phyloP scores from a whole-genome alignment of 352 stramenopile species.

The Elongisporangium anandrum region DNA sequence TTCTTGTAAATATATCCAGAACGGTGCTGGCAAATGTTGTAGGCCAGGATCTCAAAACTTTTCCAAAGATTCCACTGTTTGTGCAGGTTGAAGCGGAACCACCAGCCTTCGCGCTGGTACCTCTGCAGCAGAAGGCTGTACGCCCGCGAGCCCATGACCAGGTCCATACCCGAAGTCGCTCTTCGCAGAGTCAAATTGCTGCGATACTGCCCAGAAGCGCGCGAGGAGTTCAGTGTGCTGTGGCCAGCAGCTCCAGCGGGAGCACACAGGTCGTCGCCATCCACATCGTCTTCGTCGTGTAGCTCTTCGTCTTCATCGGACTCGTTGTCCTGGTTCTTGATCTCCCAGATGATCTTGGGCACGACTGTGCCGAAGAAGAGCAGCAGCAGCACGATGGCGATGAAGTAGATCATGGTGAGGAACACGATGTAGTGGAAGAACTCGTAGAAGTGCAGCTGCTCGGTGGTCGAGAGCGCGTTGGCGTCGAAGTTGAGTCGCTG shows the following conservation, averaged over 20 bases:
- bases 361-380: conserved; percentile 83
- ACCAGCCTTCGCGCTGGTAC: conserved; percentile 77
- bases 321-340: conserved; percentile 21
- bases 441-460: conserved; percentile 85
- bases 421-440: conserved; percentile 91
- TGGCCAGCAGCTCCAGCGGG: no score
- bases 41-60: conserved; percentile 83
- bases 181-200: conserved; percentile 5
- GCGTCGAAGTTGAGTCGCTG: conserved; percentile 38
- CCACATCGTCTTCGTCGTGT: conserved; percentile 13
- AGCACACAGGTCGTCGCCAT: conserved; percentile 10
- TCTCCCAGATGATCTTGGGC: conserved; percentile 73
- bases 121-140: conserved; percentile 72
- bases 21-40: conserved; percentile 86
- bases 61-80: conserved; percentile 88
- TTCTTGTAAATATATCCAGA: conserved; percentile 90
- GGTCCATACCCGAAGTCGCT: conserved; percentile 65
- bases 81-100: conserved; percentile 71
- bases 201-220: not conserved
- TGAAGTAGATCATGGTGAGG: conserved; percentile 88
- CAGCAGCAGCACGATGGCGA: conserved; percentile 78
- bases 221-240: not conserved
- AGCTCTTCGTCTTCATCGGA: conserved; percentile 15
- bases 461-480: conserved; percentile 36
- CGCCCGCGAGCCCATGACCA: conserved; percentile 63